Base-by-base conservation (phyloP, 805 yeast genomes). In the Hanseniaspora clermontiae region DNA sequence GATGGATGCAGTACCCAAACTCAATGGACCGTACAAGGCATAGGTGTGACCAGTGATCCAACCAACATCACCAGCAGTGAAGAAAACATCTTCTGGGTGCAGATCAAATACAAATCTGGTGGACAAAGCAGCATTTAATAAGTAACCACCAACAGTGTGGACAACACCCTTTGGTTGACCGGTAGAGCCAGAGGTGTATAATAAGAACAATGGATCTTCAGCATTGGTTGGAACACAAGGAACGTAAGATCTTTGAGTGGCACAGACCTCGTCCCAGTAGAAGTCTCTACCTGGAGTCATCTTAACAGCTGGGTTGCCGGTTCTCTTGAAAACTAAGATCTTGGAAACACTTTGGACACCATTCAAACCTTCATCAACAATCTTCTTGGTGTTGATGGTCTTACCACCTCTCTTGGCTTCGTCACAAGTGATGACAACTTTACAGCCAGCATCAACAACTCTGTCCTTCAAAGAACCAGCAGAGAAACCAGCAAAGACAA, bases 1-100 rank as follows among this genome's bases (percentile, higher is more conserved):
- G 55, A 93, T 85, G 10, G 96, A 82, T 49, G 97, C 83, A 55
- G 90, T 87, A 71, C 97, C 98, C 37, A 82, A 70, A 34, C 82
- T 73, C 63, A 93, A 79, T 43, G 98, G 98, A 59, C 97, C 97
- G 67, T 93, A 93, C 49, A 91, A 79, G 46, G 88, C 95, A 68
- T 91, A 93, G 10, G 97, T 86, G 72, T 93, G 98, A 63, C 97
- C 97, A 17, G 98, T 93, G 69, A 93, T 93, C 97, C 98, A 93
- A 68, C 98, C 97, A 57, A 93, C 88, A 69, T 93, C 97, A 67
- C 97, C 97, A 42, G 97, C 97, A 43, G 97, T 91, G 76, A 93
- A 91, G 60, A 91, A 72, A 46, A 85, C 77, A 70, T 93, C 97
- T 60, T 84, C 85, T 59, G 82, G 82, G 67, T 88, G 96, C 50